Conservation (phyloP, 2,329 filamentous ascomycete genomes). For the Talaromyces sp. region DNA sequence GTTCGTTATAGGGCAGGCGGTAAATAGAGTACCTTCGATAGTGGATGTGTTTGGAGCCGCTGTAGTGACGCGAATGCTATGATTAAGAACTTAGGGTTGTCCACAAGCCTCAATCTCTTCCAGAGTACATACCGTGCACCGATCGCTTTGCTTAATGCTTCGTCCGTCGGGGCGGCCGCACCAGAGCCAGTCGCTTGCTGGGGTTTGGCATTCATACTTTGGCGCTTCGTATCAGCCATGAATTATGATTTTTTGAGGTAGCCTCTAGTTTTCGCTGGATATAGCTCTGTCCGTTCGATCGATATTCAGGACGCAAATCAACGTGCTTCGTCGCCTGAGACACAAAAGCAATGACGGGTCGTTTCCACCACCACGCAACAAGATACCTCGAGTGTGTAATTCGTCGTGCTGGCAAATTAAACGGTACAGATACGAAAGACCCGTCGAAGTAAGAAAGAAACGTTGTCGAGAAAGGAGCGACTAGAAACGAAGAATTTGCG, state of each 20-base stretch:
- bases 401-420: background rate
- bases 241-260: background rate
- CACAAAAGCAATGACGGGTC: background rate
- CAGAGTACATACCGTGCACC: slow-evolving; percentile 55
- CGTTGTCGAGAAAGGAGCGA: slow-evolving; percentile 16
- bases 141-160: slow-evolving; percentile 57
- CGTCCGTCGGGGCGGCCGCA: slow-evolving; percentile 50
- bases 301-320: background rate
- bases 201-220: slow-evolving; percentile 51
- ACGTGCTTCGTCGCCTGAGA: background rate
- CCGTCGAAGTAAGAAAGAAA: background rate
- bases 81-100: background rate
- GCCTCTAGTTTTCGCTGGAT: background rate
- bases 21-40: slow-evolving; percentile 61
- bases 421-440: background rate
- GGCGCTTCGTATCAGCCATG: slow-evolving; percentile 60
- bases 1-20: slow-evolving; percentile 58
- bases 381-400: background rate
- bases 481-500: slow-evolving; percentile 9
- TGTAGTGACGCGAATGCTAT: slow-evolving; percentile 58
- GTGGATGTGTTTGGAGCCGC: slow-evolving; percentile 48
- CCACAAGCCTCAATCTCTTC: background rate
- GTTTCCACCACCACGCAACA: background rate
- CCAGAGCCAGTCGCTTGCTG: slow-evolving; percentile 35
- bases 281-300: background rate